Evolutionary conservation across 768 basidiomycete species (phyloP).

Genomic region (Suillus plorans): DNA sequence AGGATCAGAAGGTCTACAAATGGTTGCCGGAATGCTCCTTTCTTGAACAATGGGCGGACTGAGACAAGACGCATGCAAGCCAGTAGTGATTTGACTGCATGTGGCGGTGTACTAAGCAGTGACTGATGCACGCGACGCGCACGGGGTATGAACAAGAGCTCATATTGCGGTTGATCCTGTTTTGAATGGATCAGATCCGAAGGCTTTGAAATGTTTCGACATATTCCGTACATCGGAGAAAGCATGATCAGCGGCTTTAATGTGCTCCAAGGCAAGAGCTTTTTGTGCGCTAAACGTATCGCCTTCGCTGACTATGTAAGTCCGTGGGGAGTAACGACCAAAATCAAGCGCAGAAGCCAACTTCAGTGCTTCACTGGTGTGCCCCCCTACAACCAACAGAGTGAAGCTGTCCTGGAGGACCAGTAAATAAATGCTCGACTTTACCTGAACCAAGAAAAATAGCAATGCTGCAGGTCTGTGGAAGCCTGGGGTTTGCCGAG

Average conservation of each 20-base stretch:
- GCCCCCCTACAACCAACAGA: slow-evolving; percentile 66
- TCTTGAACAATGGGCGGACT: slow-evolving; percentile 45
- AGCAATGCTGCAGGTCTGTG: slow-evolving; percentile 52
- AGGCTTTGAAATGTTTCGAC: neutral
- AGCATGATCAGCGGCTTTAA: slow-evolving; percentile 13
- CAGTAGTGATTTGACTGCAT: slow-evolving; percentile 61
- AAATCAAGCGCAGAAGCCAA: slow-evolving; percentile 75
- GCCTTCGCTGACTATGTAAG: slow-evolving; percentile 80
- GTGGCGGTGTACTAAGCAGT: slow-evolving; percentile 64
- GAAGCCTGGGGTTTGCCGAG: neutral
- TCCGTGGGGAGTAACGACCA: slow-evolving; percentile 69
- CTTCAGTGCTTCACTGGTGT: slow-evolving; percentile 83
- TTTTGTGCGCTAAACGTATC: slow-evolving; percentile 78
- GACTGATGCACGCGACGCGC: slow-evolving; percentile 87
- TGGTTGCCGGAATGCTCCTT: slow-evolving; percentile 16
- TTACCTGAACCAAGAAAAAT: slow-evolving; percentile 93
- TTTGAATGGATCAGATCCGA: neutral
- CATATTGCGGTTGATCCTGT: slow-evolving; percentile 32
- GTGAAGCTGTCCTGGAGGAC: slow-evolving; percentile 9
- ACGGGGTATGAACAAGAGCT: slow-evolving; percentile 72
- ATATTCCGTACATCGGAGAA: slow-evolving; percentile 13
- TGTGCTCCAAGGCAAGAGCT: slow-evolving; percentile 61
- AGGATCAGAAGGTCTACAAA: slow-evolving; percentile 80
- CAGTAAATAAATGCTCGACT: slow-evolving; percentile 19
- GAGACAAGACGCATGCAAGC: slow-evolving; percentile 62